Percentiles rank a stretch among this genome's conserved stretches.
Evolutionary conservation across 2,329 filamentous ascomycete genomes (phyloP).

Genomic region (Monilinia aucupariae): DNA sequence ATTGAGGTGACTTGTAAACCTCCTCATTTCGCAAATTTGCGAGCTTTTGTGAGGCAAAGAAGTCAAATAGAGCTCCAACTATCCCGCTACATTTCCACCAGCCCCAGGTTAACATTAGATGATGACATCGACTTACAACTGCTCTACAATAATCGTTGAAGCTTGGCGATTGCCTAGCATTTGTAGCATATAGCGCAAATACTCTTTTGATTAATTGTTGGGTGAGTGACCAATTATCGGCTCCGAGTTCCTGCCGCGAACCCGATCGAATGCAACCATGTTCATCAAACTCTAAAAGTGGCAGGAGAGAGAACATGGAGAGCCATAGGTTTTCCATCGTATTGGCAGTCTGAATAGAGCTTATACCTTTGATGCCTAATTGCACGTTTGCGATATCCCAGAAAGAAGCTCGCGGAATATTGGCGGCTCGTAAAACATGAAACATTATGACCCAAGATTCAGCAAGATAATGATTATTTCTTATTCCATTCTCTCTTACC

Average conservation of each 20-base stretch:
- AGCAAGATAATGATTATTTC: constrained; percentile 40
- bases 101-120: constrained; percentile 59
- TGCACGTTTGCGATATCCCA: constrained; percentile 52
- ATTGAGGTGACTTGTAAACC: constrained; percentile 54
- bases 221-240: constrained; percentile 57
- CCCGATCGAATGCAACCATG: constrained; percentile 44
- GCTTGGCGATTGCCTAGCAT: constrained; percentile 50
- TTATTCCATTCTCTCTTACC: constrained; percentile 48
- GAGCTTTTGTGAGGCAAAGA: constrained; percentile 58
- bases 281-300: constrained; percentile 55
- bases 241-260: constrained; percentile 36
- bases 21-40: constrained; percentile 61
- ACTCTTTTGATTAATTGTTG: constrained; percentile 52
- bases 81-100: constrained; percentile 53
- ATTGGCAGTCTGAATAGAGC: constrained; percentile 40
- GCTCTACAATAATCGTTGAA: constrained; percentile 63
- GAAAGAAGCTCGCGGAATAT: constrained; percentile 50
- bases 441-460: constrained; percentile 57
- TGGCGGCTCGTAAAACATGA: constrained; percentile 46
- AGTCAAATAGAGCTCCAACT: constrained; percentile 60
- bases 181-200: constrained; percentile 53
- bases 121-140: constrained; percentile 55
- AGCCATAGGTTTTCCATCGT: constrained; percentile 54
- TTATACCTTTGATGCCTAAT: constrained; percentile 38
- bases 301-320: constrained; percentile 54